Evolutionary conservation across 2,329 filamentous ascomycete species (phyloP).

Genomic region (Talaromyces sp.): DNA sequence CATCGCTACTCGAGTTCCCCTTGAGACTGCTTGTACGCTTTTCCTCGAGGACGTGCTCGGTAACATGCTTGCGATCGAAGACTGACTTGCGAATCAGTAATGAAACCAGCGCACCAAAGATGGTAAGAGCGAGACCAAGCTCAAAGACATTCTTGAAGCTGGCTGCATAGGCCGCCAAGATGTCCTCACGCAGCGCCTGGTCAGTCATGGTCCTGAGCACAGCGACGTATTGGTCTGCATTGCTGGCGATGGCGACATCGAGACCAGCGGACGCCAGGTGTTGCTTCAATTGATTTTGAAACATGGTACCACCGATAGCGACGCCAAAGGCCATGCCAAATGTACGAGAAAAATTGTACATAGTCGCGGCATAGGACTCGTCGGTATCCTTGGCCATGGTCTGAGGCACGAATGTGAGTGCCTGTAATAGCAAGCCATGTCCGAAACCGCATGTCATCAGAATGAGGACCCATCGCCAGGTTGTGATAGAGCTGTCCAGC

Average conservation of each 20-base stretch:
- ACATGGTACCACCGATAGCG: slow-evolving; percentile 63
- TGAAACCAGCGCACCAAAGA: slow-evolving; percentile 1
- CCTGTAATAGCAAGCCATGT: slow-evolving; percentile 61
- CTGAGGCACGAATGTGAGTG: slow-evolving; percentile 61
- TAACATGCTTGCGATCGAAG: slow-evolving; percentile 10
- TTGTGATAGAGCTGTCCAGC: neutral
- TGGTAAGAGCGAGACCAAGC: neutral
- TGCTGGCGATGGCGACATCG: neutral
- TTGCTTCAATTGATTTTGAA: slow-evolving; percentile 54
- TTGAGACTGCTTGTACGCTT: neutral
- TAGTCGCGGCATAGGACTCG: slow-evolving; percentile 58
- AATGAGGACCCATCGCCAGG: slow-evolving; percentile 56
- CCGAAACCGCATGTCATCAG: slow-evolving; percentile 58
- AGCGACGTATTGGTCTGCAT: slow-evolving; percentile 8
- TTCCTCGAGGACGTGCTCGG: slow-evolving; percentile 8
- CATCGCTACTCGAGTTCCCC: neutral
- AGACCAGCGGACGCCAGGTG: neutral
- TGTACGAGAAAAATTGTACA: slow-evolving; percentile 65
- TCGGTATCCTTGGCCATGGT: slow-evolving; percentile 55
- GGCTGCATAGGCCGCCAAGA: slow-evolving; percentile 1
- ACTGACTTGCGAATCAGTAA: slow-evolving; percentile 1
- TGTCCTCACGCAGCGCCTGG: neutral
- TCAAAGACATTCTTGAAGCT: slow-evolving; percentile 7
- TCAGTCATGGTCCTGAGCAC: neutral
- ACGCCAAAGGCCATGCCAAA: slow-evolving; percentile 65